Evolutionary conservation across 2,329 filamentous ascomycete genomes (phyloP), one percentile per base, ranked within the genome.

Genomic region (Paracoccidioides lutzii): DNA sequence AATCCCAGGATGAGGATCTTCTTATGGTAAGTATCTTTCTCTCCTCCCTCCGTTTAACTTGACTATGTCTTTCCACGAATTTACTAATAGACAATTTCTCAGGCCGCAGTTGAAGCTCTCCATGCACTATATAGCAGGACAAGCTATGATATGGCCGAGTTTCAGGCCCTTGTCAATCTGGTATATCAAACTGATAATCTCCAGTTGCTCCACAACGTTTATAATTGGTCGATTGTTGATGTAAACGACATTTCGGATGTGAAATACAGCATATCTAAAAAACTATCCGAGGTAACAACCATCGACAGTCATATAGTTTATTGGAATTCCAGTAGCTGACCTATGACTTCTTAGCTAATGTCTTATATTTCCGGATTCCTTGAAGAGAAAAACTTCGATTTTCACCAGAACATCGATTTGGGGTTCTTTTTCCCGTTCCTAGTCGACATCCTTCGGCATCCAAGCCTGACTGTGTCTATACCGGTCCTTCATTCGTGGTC

Each of bases 401-500:
- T 91, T 40, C 83, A 86, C 57, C 78, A 71, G 67, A 76, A 77
- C 40, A 75, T 83, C 55, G 84, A 93, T 66, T 76, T 91, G 10
- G 78, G 83, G 38, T 83, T 82, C 4, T 88, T 97, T 62, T 79
- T 97, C 57, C 81, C 85, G 52, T 81, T 98, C 55, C 78, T 96
- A 48, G 80, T 91, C 58, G 77, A 81, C 55, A 85, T 96, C 54
- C 81, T 90, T 55, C 87, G 87, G 62, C 89, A 88, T 69, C 84
- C 87, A 64, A 97, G 93, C 68, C 78, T 98, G 55, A 85, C 93
- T 46, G 85, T 98, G 15, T 96, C 93, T 1, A 96, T 97, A 63
- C 91, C 93, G 2, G 83, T 94, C 8, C 78, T 98, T 46, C 87
- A 95, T 63, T 85, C 87, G 28, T 97, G 90, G 90, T 90, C 87